These are phyloP conservation scores for Monosporascus sp. DNA, from an alignment of 2,329 filamentous ascomycete genomes.

Conservation along the genomic window DNA sequence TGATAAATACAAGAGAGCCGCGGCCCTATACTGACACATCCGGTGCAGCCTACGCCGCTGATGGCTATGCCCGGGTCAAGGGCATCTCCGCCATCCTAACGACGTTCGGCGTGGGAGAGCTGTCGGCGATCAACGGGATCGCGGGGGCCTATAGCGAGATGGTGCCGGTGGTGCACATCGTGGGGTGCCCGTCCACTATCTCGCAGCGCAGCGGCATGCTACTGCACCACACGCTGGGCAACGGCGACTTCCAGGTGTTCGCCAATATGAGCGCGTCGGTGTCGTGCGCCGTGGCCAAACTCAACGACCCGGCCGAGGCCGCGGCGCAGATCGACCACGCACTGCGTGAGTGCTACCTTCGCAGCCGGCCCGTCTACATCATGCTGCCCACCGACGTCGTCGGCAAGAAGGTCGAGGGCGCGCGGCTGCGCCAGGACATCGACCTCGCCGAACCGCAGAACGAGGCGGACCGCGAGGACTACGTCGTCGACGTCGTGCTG, in stretches of 20 bases:
- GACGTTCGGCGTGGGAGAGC: conserved; percentile 70
- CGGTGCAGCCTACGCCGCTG: conserved; percentile 63
- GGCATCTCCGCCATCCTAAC: conserved; percentile 67
- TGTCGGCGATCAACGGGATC: conserved; percentile 69
- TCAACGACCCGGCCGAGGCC: conserved; percentile 65
- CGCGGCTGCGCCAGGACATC: conserved; percentile 64
- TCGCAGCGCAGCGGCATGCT: conserved; percentile 42
- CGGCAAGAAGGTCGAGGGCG: conserved; percentile 68
- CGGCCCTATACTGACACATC: conserved; percentile 2
- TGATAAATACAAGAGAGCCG: neutral
- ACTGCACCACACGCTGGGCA: conserved; percentile 67
- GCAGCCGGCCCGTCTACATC: conserved; percentile 77
- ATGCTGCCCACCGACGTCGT: conserved; percentile 79
- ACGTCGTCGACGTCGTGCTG: conserved; percentile 75
- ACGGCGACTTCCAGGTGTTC: conserved; percentile 80
- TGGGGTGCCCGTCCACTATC: conserved; percentile 43
- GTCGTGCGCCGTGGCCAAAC: conserved; percentile 64
- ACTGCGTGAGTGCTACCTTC: conserved; percentile 67
- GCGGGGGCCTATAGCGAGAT: conserved; percentile 71
- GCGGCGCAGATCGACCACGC: conserved; percentile 73
- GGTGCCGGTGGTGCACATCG: conserved; percentile 61
- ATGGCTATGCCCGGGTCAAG: conserved; percentile 71
- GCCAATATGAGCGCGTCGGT: conserved; percentile 70
- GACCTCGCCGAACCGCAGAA: conserved; percentile 61
- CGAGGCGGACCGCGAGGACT: conserved; percentile 67